These are phyloP conservation scores for Spencermartinsiella ligniputridi DNA, from an alignment of 1,139 yeast genomes.

Conservation along the genomic window DNA sequence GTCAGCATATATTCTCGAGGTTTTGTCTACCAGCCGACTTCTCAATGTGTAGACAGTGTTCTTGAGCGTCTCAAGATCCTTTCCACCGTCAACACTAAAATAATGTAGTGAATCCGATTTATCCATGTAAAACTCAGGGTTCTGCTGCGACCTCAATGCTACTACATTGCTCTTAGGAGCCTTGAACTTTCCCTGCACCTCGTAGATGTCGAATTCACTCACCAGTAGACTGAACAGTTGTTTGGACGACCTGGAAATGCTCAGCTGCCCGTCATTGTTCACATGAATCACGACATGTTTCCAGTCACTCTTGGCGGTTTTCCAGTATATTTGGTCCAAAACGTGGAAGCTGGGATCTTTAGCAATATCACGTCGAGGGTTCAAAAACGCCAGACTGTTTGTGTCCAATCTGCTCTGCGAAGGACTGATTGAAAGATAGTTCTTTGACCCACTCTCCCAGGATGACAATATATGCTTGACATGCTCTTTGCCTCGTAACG, in stretches of 20 bases:
- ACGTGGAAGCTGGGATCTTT: slow-evolving; percentile 10
- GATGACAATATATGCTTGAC: slow-evolving; percentile 21
- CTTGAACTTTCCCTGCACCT: slow-evolving; percentile 11
- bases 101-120: slow-evolving; percentile 24
- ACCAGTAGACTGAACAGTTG: slow-evolving; percentile 4
- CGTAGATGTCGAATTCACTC: slow-evolving; percentile 24
- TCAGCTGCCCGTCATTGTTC: slow-evolving; percentile 8
- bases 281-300: slow-evolving; percentile 16
- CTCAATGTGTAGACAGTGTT: slow-evolving; percentile 31
- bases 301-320: slow-evolving; percentile 15
- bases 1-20: slow-evolving; percentile 6
- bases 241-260: slow-evolving; percentile 2
- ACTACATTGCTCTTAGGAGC: slow-evolving; percentile 25
- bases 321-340: slow-evolving; percentile 2
- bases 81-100: slow-evolving; percentile 26
- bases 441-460: slow-evolving; percentile 18
- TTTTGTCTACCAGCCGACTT: slow-evolving; percentile 18
- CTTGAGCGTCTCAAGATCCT: slow-evolving; percentile 26
- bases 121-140: slow-evolving; percentile 23
- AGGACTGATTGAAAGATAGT: slow-evolving; percentile 21
- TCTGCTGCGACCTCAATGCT: slow-evolving; percentile 27
- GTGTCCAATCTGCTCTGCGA: slow-evolving; percentile 25
- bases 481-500: slow-evolving; percentile 25
- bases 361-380: slow-evolving; percentile 33
- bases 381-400: slow-evolving; percentile 29